Evolutionary conservation across 805 yeast genomes (phyloP), one percentile per base, ranked within the genome.

Genomic region (Diddensiella caesifluorescens): DNA sequence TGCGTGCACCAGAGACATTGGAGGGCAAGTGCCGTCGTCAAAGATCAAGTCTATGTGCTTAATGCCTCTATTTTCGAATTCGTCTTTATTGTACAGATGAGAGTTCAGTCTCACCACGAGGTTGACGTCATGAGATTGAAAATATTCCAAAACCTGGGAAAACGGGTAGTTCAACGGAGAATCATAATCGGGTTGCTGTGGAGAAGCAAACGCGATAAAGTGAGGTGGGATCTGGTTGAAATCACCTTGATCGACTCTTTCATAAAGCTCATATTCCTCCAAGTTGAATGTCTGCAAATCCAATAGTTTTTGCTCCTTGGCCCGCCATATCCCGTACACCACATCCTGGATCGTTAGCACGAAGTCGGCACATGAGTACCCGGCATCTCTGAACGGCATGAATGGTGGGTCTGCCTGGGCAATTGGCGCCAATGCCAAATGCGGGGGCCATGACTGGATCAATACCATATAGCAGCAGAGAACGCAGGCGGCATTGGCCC

Each of bases 11-110:
- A 81, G 85, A 12, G 89, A 92, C 77, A 92, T 73, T 4, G 95
- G 83, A 13, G 98, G 98, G 61, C 97, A 92, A 1, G 97, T 88
- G 22, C 98, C 98, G 62, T 92, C 98, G 54, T 92, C 97, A 62
- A 92, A 92, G 32, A 90, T 84, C 88, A 92, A 83, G 62, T 92
- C 98, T 15, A 90, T 70, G 62, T 92, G 98, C 55, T 83, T 80
- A 51, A 92, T 87, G 3, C 84, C 88, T 42, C 84, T 68, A 50
- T 79, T 79, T 50, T 83, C 85, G 59, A 92, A 92, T 59, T 89
- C 95, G 23, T 67, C 68, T 42, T 83, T 79, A 57, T 90, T 92
- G 66, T 92, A 92, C 35, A 92, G 70, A 54, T 86, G 95, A 1
- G 96, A 86, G 62, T 92, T 92, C 44, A 92, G 73, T 56, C 98